These are phyloP conservation scores for Corniculantispora saksenae DNA, from an alignment of 2,329 filamentous ascomycete genomes.

Conservation along the genomic window DNA sequence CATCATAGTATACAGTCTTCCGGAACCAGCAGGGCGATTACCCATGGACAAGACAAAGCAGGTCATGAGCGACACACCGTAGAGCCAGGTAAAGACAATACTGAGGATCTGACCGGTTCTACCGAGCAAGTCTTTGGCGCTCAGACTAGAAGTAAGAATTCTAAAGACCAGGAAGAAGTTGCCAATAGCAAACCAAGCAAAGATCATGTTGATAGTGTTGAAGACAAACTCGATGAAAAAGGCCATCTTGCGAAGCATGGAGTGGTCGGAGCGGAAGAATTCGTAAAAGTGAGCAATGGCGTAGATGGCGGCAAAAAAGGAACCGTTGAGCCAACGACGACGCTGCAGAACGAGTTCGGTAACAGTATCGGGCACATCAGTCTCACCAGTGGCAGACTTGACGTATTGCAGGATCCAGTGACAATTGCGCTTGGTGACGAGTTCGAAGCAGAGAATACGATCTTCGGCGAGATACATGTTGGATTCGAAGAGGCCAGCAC, in stretches of 20 bases:
- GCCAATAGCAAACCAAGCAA: conserved; percentile 96
- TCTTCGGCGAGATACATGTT: conserved; percentile 99
- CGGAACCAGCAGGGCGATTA: conserved; percentile 91
- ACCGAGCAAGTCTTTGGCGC: conserved; percentile 68
- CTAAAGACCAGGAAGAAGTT: conserved; percentile 99
- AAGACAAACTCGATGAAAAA: conserved; percentile 93
- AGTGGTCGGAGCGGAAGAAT: conserved; percentile 92
- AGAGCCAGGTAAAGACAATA: conserved; percentile 93
- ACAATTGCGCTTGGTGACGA: conserved; percentile 95
- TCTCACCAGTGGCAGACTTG: conserved; percentile 95
- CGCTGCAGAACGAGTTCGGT: conserved; percentile 94
- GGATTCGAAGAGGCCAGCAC: conserved; percentile 94
- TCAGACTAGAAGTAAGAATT: conserved; percentile 87
- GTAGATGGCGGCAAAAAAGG: conserved; percentile 97
- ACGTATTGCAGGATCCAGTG: conserved; percentile 98
- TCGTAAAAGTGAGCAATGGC: conserved; percentile 94
- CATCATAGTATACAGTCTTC: conserved; percentile 92
- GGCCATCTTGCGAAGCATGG: conserved; percentile 80
- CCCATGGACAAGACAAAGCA: conserved; percentile 95
- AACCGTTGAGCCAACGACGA: conserved; percentile 95
- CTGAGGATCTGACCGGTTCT: conserved; percentile 77
- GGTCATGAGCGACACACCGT: conserved; percentile 85
- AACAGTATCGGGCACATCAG: conserved; percentile 92
- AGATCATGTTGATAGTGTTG: conserved; percentile 95
- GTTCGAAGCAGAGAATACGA: conserved; percentile 97